A percentile compares a stretch with the other conserved stretches of the same genome.
Evolutionary conservation across 148 eudicot genomes (phyloP).

Genomic region (Vaccinium corymbosum): DNA sequence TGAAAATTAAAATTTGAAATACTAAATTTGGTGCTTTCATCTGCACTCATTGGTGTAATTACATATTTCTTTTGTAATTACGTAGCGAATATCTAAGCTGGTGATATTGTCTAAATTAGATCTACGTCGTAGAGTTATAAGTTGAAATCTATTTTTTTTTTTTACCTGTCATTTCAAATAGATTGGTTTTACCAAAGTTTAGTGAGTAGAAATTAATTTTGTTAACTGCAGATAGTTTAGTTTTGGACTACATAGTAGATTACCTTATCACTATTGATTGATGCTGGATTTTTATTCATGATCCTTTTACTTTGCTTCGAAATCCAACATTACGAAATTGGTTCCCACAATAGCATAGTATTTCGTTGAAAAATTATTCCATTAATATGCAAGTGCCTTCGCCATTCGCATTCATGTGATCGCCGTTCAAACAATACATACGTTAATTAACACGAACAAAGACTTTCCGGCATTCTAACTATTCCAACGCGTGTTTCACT

Average conservation of each 20-base stretch:
- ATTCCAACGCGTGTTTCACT: too few relatives aligned
- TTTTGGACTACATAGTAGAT: too few relatives aligned
- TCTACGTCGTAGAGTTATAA: too few relatives aligned
- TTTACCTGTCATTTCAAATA: background rate
- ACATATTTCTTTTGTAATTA: background rate
- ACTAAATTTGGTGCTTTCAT: background rate
- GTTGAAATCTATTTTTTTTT: background rate
- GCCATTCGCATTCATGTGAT: background rate
- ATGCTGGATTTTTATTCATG: background rate
- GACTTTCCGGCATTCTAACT: too few relatives aligned
- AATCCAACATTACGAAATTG: background rate
- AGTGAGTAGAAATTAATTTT: too few relatives aligned
- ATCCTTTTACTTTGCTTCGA: background rate
- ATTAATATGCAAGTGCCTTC: background rate
- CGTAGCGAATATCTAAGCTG: background rate
- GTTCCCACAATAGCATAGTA: background rate
- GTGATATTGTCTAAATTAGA: background rate
- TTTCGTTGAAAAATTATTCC: background rate
- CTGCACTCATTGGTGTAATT: background rate
- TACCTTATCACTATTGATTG: background rate
- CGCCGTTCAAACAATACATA: too few relatives aligned
- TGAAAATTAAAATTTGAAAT: background rate
- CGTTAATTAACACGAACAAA: too few relatives aligned
- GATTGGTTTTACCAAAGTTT: background rate
- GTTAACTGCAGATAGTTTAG: too few relatives aligned